phyloP scores from a whole-genome alignment of 2,329 filamentous ascomycete genomes.

The Chrysoporthe puriensis region DNA sequence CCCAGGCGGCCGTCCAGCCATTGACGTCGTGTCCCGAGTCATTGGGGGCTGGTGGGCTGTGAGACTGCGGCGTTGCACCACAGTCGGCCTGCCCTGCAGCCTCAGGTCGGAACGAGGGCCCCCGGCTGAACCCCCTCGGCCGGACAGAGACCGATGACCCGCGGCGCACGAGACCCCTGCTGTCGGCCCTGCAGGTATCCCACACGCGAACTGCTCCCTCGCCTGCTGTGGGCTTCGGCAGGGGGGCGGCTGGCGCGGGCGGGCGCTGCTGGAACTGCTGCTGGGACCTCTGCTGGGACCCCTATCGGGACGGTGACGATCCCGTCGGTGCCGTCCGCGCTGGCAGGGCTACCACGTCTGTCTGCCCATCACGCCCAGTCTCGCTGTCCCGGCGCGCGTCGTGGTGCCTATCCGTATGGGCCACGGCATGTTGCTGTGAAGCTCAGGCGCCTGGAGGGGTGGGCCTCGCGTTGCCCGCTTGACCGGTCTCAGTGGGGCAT shows the following conservation, averaged over 20 bases:
- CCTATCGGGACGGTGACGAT: not conserved
- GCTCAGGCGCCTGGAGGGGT: not conserved
- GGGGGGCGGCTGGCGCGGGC: not conserved
- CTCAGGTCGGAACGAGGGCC: constrained; percentile 16
- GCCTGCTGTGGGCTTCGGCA: not conserved
- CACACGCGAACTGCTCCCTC: not conserved
- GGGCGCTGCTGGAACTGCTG: no score
- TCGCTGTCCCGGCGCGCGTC: not conserved
- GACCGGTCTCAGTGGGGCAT: not conserved
- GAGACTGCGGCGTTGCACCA: constrained; percentile 14
- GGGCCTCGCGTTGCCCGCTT: not conserved
- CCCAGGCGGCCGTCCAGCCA: not conserved
- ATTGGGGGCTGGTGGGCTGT: constrained; percentile 15
- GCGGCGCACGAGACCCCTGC: constrained; percentile 17
- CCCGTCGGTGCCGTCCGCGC: not conserved
- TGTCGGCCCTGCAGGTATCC: constrained; percentile 5
- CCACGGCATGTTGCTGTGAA: not conserved
- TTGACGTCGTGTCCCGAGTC: constrained; percentile 5
- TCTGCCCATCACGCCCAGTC: not conserved
- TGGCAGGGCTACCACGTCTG: not conserved
- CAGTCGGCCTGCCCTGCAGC: constrained; percentile 16
- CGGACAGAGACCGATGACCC: constrained; percentile 25
- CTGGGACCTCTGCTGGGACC: no score
- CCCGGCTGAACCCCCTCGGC: constrained; percentile 20
- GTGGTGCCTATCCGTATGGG: not conserved